These are phyloP conservation scores for Rhynchosporium graminicola DNA, from an alignment of 2,329 filamentous ascomycete genomes.

Conservation along the genomic window DNA sequence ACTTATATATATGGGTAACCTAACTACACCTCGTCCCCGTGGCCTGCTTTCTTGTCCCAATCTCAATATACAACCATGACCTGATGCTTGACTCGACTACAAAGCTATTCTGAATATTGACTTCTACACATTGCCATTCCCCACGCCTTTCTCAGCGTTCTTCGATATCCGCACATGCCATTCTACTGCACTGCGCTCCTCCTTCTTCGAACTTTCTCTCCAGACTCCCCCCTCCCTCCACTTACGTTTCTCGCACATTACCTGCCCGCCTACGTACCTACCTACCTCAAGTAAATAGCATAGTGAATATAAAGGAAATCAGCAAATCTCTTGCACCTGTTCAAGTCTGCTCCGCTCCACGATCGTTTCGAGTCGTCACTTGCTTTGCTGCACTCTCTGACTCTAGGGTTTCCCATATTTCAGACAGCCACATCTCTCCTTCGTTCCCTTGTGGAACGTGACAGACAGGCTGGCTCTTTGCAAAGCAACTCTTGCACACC, in stretches of 20 bases:
- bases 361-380: conserved; percentile 31
- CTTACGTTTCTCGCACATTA: conserved; percentile 33
- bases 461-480: conserved; percentile 33
- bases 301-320: conserved; percentile 54
- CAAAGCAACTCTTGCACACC: conserved; percentile 31
- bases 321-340: conserved; percentile 36
- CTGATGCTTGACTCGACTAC: background rate
- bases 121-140: conserved; percentile 18
- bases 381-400: conserved; percentile 36
- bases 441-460: conserved; percentile 21
- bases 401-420: conserved; percentile 33
- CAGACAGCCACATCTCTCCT: conserved; percentile 25
- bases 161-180: conserved; percentile 5
- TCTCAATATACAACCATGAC: background rate
- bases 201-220: conserved; percentile 15
- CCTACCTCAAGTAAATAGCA: conserved; percentile 47
- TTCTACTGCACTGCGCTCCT: conserved; percentile 12
- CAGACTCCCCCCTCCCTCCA: conserved; percentile 21
- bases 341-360: conserved; percentile 38
- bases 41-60: conserved; percentile 1
- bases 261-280: conserved; percentile 15
- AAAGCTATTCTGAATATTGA: conserved; percentile 18
- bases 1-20: conserved; percentile 18
- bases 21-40: conserved; percentile 12
- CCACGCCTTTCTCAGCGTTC: background rate